A percentile compares a stretch with the other conserved stretches of the same genome.
phyloP scores from a whole-genome alignment of 2,329 filamentous ascomycete genomes.

The Clonostachys byssicola region DNA sequence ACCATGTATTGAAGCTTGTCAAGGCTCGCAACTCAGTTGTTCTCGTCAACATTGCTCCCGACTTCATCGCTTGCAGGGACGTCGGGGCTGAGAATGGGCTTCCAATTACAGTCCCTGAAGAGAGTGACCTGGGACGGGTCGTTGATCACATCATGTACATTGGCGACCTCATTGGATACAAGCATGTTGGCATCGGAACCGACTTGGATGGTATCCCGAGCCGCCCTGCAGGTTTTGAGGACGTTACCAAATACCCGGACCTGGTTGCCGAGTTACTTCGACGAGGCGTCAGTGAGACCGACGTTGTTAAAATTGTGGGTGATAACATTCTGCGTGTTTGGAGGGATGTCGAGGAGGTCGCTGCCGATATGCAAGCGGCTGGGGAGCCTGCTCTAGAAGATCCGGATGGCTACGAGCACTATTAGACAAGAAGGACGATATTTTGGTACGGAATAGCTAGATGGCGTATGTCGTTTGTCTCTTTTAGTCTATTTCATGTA shows the following conservation, averaged over 20 bases:
- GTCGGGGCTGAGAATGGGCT: slow-evolving; percentile 56
- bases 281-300: slow-evolving; percentile 68
- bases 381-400: slow-evolving; percentile 53
- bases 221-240: slow-evolving; percentile 72
- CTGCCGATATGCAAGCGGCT: slow-evolving; percentile 56
- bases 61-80: slow-evolving; percentile 74
- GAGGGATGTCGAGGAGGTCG: slow-evolving; percentile 72
- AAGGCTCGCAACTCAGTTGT: slow-evolving; percentile 71
- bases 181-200: slow-evolving; percentile 82
- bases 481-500: no score
- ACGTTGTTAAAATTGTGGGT: slow-evolving; percentile 73
- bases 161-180: slow-evolving; percentile 77
- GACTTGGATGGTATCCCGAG: slow-evolving; percentile 78
- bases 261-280: slow-evolving; percentile 71
- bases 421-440: slow-evolving; percentile 6
- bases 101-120: slow-evolving; percentile 61
- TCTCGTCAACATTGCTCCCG: slow-evolving; percentile 86
- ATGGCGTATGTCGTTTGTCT: no score
- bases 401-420: slow-evolving; percentile 23
- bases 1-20: slow-evolving; percentile 75
- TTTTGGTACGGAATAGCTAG: slow-evolving; percentile 6
- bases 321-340: slow-evolving; percentile 82
- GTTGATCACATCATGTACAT: slow-evolving; percentile 80
- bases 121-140: slow-evolving; percentile 73
- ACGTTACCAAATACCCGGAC: slow-evolving; percentile 79